phyloP scores from a whole-genome alignment of 768 basidiomycete species.

The Leccinum disarticulatum region DNA sequence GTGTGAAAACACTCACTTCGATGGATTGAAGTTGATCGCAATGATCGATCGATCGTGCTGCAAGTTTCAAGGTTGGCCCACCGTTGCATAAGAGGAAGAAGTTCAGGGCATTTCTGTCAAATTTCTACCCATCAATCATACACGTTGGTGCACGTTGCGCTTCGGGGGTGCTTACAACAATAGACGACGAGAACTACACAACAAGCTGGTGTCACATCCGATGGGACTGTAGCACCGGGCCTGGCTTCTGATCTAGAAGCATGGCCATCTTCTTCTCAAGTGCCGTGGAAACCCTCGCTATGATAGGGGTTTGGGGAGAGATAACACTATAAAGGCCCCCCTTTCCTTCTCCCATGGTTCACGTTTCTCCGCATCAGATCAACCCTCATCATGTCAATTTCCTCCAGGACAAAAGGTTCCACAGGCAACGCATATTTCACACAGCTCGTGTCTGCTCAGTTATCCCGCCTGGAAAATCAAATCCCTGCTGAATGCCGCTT shows the following conservation, averaged over 20 bases:
- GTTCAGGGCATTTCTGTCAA: too few relatives aligned
- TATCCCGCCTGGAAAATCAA: constrained; percentile 22
- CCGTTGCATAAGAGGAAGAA: too few relatives aligned
- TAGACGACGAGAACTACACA: too few relatives aligned
- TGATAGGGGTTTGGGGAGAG: neutral
- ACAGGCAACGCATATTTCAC: constrained; percentile 23
- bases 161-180: too few relatives aligned
- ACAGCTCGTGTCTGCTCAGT: constrained; percentile 19
- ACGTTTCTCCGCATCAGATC: neutral
- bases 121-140: too few relatives aligned
- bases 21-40: too few relatives aligned
- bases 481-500: constrained; percentile 25
- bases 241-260: neutral
- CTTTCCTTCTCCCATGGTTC: neutral
- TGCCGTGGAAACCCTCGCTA: neutral
- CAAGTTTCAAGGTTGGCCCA: too few relatives aligned
- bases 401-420: constrained; percentile 22
- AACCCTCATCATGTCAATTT: constrained; percentile 17
- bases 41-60: too few relatives aligned
- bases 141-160: too few relatives aligned
- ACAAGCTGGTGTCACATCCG: too few relatives aligned
- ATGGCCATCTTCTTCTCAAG: neutral
- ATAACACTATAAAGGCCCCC: neutral
- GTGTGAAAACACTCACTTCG: too few relatives aligned
- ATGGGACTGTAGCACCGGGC: neutral